Evolutionary conservation across 225 moss, liverwort and hornwort species (phyloP), one percentile per base, ranked within the genome.

Genomic region (Thuidium tamariscinum): DNA sequence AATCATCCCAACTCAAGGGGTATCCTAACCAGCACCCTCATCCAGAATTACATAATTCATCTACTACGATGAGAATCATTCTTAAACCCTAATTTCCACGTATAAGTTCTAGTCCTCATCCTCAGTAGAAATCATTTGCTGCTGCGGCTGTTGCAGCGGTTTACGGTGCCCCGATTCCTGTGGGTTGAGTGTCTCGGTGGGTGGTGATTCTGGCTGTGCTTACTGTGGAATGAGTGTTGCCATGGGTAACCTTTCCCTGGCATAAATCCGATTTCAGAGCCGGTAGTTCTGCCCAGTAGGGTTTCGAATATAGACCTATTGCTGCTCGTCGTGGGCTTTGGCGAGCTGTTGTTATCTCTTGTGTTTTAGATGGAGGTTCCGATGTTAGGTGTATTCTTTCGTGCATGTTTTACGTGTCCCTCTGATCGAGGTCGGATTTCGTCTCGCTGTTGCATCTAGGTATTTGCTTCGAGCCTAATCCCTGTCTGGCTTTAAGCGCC

Each of bases 81-180:
- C 60, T 2, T 0, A 44, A 86, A 30, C 70, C 86, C 86, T 86
- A 86, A 86, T 59, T 44, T n/a, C 36, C 30, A 29, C 29, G 37
- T 86, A 79, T 70, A 86, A 69, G 0, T 0, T 0, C 15, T 26
- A 5, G 52, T 27, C n/a, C 17, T 41, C 6, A 5, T 16, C 1
- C 18, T 0, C 6, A n/a, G 0, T 0, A 0, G 1, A 0, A 1
- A 11, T 0, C 16, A 27, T 5, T 44, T 44, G 9, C 4, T 22
- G 14, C 2, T 39, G 77, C 77, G 77, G 54, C 77, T 42, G 49
- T 52, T 15, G 11, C 51, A 3, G 1, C 3, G 2, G 29, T 7
- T 8, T 22, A 8, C 3, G 41, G 10, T 4, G 9, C 16, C 7
- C 7, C 22, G 2, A 5, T 9, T 29, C 0, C 16, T 3, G 15